These are phyloP conservation scores for Pestalotiopsis sp. DNA, from an alignment of 2,329 filamentous ascomycete genomes.

Conservation along the genomic window DNA sequence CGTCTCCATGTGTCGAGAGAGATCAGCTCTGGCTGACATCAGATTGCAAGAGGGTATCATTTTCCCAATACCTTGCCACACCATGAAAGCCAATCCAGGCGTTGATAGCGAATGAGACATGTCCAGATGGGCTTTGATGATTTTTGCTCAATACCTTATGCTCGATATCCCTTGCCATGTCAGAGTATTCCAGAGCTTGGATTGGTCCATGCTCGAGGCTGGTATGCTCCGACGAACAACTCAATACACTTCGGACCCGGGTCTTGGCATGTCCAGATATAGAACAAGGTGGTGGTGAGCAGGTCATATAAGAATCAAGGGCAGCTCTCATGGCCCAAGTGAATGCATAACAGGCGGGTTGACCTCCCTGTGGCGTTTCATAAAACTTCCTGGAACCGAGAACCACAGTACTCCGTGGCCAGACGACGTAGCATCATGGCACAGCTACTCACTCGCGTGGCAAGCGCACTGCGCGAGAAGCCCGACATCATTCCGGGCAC, in stretches of 20 bases:
- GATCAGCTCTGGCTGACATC: background rate
- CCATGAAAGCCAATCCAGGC: background rate
- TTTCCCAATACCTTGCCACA: background rate
- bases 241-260: background rate
- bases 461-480: background rate
- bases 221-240: background rate
- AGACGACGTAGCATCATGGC: background rate
- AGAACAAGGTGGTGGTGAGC: background rate
- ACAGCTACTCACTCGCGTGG: too few species aligned
- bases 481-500: slow-evolving; percentile 16
- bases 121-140: background rate
- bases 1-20: background rate
- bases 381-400: background rate
- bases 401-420: background rate
- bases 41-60: background rate
- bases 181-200: background rate
- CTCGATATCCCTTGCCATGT: background rate
- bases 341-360: background rate
- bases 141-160: background rate
- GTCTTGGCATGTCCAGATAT: background rate
- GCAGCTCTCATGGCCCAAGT: too few species aligned
- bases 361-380: background rate
- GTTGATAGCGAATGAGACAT: background rate
- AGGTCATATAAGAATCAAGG: background rate
- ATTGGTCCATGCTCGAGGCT: background rate